Evolutionary conservation across 2,329 filamentous ascomycete species (phyloP).

Genomic region (Claviceps lovelessii): DNA sequence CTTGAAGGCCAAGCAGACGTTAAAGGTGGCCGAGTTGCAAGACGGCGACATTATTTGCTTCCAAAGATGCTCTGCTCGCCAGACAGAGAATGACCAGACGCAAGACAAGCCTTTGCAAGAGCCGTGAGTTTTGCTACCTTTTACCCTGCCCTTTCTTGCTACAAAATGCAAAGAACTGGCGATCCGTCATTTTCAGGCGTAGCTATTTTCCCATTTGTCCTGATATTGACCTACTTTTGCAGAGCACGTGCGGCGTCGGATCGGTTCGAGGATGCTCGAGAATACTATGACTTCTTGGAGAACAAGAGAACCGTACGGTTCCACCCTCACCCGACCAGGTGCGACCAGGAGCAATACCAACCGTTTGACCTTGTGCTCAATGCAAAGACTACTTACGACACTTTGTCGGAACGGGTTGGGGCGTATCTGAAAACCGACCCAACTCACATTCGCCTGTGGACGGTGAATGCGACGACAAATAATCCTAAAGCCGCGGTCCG

Average conservation of each 20-base stretch:
- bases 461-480: slow-evolving; percentile 61
- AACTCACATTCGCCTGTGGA: slow-evolving; percentile 84
- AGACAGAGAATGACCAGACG: slow-evolving; percentile 20
- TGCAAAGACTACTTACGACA: slow-evolving; percentile 80
- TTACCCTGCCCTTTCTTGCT: neutral
- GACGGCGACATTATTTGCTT: slow-evolving; percentile 96
- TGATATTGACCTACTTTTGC: neutral
- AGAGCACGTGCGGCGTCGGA: slow-evolving; percentile 24
- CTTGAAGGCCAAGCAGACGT: slow-evolving; percentile 79
- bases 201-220: neutral
- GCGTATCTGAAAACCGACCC: slow-evolving; percentile 61
- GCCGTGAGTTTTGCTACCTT: slow-evolving; percentile 12
- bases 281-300: slow-evolving; percentile 87
- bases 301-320: slow-evolving; percentile 73
- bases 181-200: too few relatives aligned
- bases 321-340: slow-evolving; percentile 47
- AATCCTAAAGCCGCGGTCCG: slow-evolving; percentile 70
- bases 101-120: slow-evolving; percentile 19
- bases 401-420: slow-evolving; percentile 69
- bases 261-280: slow-evolving; percentile 54
- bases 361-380: slow-evolving; percentile 67
- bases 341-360: slow-evolving; percentile 42
- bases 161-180: too few relatives aligned
- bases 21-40: slow-evolving; percentile 85
- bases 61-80: slow-evolving; percentile 48